Evolutionary conservation across 192 early-diverging fungal species (phyloP).

Genomic region (Coemansia sp.): DNA sequence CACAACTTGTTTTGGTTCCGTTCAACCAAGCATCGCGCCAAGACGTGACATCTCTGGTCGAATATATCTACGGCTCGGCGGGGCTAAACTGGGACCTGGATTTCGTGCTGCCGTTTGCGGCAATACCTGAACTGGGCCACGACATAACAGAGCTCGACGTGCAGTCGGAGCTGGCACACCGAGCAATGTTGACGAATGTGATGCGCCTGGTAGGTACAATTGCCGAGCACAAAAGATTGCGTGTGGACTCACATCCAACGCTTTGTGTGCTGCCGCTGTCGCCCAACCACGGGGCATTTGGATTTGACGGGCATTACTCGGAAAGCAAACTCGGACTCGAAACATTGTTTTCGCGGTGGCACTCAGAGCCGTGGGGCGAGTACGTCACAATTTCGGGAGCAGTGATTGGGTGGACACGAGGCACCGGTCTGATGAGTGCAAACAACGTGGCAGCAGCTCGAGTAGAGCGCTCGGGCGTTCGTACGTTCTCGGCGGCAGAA

Average conservation of each 20-base stretch:
- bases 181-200: conserved; percentile 93
- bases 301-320: conserved; percentile 86
- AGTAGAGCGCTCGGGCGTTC: conserved; percentile 81
- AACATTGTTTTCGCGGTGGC: conserved; percentile 88
- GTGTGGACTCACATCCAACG: conserved; percentile 82
- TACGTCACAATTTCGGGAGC: conserved; percentile 89
- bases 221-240: conserved; percentile 75
- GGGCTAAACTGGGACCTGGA: conserved; percentile 94
- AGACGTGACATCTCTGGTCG: conserved; percentile 76
- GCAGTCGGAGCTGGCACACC: conserved; percentile 86
- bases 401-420: conserved; percentile 96
- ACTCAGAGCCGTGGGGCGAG: conserved; percentile 81
- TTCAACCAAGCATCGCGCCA: conserved; percentile 91
- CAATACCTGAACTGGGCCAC: conserved; percentile 84
- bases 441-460: conserved; percentile 90
- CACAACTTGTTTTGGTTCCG: conserved; percentile 82
- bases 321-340: conserved; percentile 95
- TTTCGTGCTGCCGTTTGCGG: conserved; percentile 93
- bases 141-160: conserved; percentile 84
- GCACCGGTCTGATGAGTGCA: conserved; percentile 89
- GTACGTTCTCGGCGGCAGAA: conserved; percentile 88
- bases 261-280: conserved; percentile 87
- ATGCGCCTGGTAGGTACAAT: conserved; percentile 83
- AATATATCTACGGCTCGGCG: conserved; percentile 81
- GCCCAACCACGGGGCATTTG: conserved; percentile 96